These are phyloP conservation scores for Lasiosphaeria hispida DNA, from an alignment of 495 filamentous ascomycete species.

Conservation along the genomic window DNA sequence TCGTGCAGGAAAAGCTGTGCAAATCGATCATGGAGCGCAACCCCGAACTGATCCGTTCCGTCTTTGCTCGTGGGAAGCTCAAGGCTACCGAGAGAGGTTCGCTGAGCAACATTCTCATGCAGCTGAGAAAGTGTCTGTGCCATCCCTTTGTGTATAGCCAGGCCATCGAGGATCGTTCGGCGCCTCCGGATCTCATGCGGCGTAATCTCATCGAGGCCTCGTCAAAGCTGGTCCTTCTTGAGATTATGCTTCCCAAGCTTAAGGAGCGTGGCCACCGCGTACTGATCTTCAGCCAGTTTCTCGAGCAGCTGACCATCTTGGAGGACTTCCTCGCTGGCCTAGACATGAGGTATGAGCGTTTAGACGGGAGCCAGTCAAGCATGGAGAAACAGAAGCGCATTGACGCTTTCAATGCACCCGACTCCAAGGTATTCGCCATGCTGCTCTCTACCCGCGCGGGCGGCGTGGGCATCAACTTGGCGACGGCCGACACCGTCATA, in stretches of 20 bases:
- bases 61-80: slow-evolving; percentile 65
- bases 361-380: slow-evolving; percentile 78
- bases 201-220: slow-evolving; percentile 87
- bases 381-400: slow-evolving; percentile 91
- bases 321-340: slow-evolving; percentile 85
- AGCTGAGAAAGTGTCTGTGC: slow-evolving; percentile 89
- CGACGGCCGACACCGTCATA: slow-evolving; percentile 96
- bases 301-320: slow-evolving; percentile 81
- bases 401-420: slow-evolving; percentile 84
- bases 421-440: slow-evolving; percentile 82
- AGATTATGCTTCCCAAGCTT: slow-evolving; percentile 87
- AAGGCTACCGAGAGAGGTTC: slow-evolving; percentile 69
- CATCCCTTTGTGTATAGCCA: slow-evolving; percentile 93
- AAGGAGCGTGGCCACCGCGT: slow-evolving; percentile 87
- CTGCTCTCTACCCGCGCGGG: slow-evolving; percentile 90
- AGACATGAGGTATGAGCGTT: slow-evolving; percentile 66
- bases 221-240: slow-evolving; percentile 81
- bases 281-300: slow-evolving; percentile 93
- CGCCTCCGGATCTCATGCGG: slow-evolving; percentile 53
- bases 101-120: slow-evolving; percentile 91
- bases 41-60: slow-evolving; percentile 79
- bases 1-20: slow-evolving; percentile 90
- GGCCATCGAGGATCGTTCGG: slow-evolving; percentile 77
- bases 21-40: slow-evolving; percentile 91
- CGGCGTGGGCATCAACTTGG: slow-evolving; percentile 96